These are phyloP conservation scores for Zygoascus ofunaensis DNA, from an alignment of 805 yeast species.

Conservation along the genomic window DNA sequence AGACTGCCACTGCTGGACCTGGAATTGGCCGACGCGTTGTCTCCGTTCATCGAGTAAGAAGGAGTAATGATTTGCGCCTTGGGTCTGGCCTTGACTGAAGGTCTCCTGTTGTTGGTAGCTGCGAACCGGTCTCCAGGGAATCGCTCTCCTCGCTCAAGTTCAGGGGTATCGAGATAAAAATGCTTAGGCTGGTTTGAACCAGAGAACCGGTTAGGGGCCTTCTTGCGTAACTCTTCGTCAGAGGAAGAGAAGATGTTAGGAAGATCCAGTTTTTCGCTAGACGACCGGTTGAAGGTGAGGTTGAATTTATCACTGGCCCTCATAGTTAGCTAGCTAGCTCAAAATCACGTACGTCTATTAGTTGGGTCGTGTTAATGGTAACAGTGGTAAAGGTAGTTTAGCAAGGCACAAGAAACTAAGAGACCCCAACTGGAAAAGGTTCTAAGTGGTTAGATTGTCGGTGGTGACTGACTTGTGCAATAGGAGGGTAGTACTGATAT, in stretches of 20 bases:
- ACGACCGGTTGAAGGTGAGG: not conserved
- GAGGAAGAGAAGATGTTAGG: not conserved
- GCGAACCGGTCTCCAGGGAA: no score
- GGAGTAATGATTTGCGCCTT: not conserved
- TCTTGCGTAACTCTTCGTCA: not conserved
- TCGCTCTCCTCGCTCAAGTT: not conserved
- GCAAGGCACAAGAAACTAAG: no score
- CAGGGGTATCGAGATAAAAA: conserved; percentile 2
- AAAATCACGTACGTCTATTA: no score
- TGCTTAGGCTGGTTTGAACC: not conserved
- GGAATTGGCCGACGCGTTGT: not conserved
- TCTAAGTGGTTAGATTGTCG: no score
- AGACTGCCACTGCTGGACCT: not conserved
- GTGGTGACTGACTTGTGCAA: no score
- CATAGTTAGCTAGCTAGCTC: no score
- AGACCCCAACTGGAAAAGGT: no score
- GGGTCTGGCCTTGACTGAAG: no score
- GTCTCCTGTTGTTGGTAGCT: no score
- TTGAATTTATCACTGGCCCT: not conserved
- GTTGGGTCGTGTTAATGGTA: no score
- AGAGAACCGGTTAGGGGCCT: not conserved
- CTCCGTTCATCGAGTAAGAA: not conserved
- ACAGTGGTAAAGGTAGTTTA: no score
- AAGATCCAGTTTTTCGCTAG: not conserved
- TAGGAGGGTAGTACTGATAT: no score